phyloP scores from a whole-genome alignment of 257 asterid genomes.

The Paraleonurus japonicus region DNA sequence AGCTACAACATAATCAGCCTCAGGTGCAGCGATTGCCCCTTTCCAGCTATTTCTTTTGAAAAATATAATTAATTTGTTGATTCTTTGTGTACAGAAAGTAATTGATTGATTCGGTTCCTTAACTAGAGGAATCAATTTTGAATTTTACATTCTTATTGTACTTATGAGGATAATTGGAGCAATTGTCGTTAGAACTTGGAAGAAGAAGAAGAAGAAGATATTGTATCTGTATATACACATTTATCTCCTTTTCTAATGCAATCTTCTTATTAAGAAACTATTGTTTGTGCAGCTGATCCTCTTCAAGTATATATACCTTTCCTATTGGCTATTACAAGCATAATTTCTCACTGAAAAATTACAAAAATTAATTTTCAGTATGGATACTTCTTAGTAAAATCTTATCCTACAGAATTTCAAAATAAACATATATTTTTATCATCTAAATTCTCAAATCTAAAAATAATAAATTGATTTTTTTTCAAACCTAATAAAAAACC shows the following conservation, averaged over 20 bases:
- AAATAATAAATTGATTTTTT: background rate
- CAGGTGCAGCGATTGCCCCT: conserved; percentile 8
- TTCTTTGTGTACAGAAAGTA: conserved; percentile 47
- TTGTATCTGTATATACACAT: background rate
- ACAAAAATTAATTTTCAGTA: no score
- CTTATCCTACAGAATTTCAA: no score
- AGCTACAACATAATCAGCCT: conserved; percentile 27
- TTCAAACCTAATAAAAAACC: background rate
- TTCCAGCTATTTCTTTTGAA: conserved; percentile 38
- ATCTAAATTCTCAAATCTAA: background rate
- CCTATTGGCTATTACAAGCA: no score
- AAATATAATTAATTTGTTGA: background rate
- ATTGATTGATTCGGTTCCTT: conserved; percentile 13
- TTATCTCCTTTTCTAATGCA: background rate
- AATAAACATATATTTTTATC: no score
- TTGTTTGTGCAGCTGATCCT: background rate
- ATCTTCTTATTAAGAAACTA: background rate
- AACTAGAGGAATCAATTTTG: conserved; percentile 23
- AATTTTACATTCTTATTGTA: conserved; percentile 14
- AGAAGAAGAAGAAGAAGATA: no score
- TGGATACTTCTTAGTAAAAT: no score
- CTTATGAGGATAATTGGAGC: background rate
- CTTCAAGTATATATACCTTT: no score
- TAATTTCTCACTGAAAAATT: no score
- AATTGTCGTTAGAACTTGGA: background rate